Conservation (phyloP, 495 filamentous ascomycete genomes). For the Articulospora tetracladia region DNA sequence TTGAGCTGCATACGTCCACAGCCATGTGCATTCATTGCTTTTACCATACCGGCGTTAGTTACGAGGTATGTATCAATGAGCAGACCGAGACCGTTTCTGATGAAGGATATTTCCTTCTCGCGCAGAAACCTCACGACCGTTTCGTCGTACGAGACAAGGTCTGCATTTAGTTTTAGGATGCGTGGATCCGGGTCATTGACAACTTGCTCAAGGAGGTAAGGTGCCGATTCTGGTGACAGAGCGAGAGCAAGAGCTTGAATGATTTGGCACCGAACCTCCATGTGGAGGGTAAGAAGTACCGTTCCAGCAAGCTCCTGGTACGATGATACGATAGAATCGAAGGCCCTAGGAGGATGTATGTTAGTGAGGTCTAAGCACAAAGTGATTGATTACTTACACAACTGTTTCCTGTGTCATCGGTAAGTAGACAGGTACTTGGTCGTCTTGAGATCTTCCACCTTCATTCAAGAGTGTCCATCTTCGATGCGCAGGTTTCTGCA, state of each 20-base stretch:
- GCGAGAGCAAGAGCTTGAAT: constrained; percentile 60
- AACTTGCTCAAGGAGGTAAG: constrained; percentile 68
- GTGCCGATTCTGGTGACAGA: constrained; percentile 55
- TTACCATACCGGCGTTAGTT: constrained; percentile 56
- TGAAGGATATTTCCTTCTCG: constrained; percentile 59
- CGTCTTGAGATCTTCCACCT: constrained; percentile 19
- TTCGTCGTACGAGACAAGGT: constrained; percentile 81
- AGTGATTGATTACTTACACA: constrained; percentile 40
- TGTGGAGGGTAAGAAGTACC: constrained; percentile 78
- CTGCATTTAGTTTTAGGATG: constrained; percentile 73
- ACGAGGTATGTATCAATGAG: constrained; percentile 71
- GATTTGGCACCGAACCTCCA: constrained; percentile 80
- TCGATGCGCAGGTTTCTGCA: constrained; percentile 49
- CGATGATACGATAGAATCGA: constrained; percentile 79
- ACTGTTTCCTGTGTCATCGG: constrained; percentile 87
- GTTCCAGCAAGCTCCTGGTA: constrained; percentile 72
- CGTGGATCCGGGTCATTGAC: constrained; percentile 75
- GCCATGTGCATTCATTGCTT: constrained; percentile 70
- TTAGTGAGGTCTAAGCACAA: constrained; percentile 18
- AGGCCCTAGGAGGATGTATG: constrained; percentile 46
- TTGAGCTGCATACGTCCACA: constrained; percentile 82
- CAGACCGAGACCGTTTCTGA: constrained; percentile 66
- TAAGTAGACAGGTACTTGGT: constrained; percentile 63
- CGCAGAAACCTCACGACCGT: constrained; percentile 68
- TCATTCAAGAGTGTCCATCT: constrained; percentile 82